Evolutionary conservation across 805 yeast species (phyloP).

Genomic region (Starmera pachycereana): DNA sequence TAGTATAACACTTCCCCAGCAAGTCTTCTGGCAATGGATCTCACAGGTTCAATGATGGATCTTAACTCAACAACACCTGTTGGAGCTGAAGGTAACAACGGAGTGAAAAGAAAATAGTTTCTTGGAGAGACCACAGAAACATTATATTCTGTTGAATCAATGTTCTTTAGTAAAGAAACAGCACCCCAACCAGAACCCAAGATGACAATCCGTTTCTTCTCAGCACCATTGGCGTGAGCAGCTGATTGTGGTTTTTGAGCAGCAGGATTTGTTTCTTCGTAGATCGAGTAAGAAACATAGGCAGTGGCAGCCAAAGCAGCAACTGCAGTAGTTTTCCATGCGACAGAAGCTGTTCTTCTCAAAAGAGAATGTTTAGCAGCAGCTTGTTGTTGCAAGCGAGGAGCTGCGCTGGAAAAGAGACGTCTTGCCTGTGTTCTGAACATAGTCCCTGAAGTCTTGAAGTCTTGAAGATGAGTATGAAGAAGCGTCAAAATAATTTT

Average conservation of each 20-base stretch:
- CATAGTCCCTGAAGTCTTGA: background rate
- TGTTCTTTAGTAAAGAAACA: conserved; percentile 68
- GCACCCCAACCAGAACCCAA: conserved; percentile 96
- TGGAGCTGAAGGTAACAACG: conserved; percentile 90
- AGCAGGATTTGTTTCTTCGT: conserved; percentile 51
- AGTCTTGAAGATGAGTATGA: background rate
- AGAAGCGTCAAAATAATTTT: too few species aligned
- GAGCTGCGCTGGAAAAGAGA: background rate
- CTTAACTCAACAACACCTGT: conserved; percentile 86
- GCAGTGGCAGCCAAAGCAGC: conserved; percentile 43
- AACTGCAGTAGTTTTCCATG: conserved; percentile 39
- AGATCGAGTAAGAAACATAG: conserved; percentile 52
- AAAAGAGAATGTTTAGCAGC: conserved; percentile 11
- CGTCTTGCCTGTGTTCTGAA: background rate
- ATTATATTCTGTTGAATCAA: conserved; percentile 81
- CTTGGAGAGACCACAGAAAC: conserved; percentile 89
- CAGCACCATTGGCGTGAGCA: conserved; percentile 34
- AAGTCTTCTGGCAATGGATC: conserved; percentile 72
- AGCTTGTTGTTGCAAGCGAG: conserved; percentile 1
- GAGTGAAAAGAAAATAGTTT: conserved; percentile 92
- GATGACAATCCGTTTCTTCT: conserved; percentile 43
- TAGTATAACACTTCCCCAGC: conserved; percentile 71
- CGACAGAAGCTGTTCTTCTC: conserved; percentile 13
- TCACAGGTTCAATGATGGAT: conserved; percentile 89
- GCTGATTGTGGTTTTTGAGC: conserved; percentile 53